Evolutionary conservation across 371 early-diverging fungal species (phyloP).

Genomic region (Syncephalis fuscata): DNA sequence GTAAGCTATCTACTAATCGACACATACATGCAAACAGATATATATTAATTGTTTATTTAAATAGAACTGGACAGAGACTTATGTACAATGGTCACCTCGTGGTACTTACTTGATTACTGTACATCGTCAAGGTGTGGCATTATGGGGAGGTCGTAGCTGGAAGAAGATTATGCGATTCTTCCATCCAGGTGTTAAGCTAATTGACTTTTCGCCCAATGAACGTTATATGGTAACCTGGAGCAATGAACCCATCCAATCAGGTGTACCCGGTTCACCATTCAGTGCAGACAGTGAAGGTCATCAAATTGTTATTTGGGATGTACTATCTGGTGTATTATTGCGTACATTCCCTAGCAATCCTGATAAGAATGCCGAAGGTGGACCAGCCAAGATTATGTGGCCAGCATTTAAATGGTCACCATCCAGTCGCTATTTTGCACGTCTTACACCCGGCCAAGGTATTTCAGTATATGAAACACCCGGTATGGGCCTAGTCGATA

Average conservation of each 20-base stretch:
- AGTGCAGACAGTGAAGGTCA: constrained; percentile 59
- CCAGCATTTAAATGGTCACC: constrained; percentile 96
- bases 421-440: constrained; percentile 85
- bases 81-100: constrained; percentile 86
- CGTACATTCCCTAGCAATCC: constrained; percentile 64
- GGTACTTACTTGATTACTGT: constrained; percentile 88
- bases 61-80: constrained; percentile 87
- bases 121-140: constrained; percentile 84
- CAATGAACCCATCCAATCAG: constrained; percentile 61
- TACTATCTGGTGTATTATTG: constrained; percentile 62
- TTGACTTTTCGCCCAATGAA: constrained; percentile 91
- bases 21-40: background rate
- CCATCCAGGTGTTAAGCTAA: constrained; percentile 79
- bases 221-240: constrained; percentile 85
- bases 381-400: constrained; percentile 62
- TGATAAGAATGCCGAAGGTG: constrained; percentile 21
- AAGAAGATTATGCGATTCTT: constrained; percentile 77
- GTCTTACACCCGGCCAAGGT: constrained; percentile 59
- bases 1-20: constrained; percentile 14
- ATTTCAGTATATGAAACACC: constrained; percentile 85
- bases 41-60: constrained; percentile 1
- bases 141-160: constrained; percentile 95
- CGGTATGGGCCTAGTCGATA: constrained; percentile 81
- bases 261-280: constrained; percentile 41
- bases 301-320: constrained; percentile 80